Evolutionary conservation across 2,329 filamentous ascomycete species (phyloP), one percentile per base, ranked within the genome.

Genomic region (Rasamsonia emersonii): DNA sequence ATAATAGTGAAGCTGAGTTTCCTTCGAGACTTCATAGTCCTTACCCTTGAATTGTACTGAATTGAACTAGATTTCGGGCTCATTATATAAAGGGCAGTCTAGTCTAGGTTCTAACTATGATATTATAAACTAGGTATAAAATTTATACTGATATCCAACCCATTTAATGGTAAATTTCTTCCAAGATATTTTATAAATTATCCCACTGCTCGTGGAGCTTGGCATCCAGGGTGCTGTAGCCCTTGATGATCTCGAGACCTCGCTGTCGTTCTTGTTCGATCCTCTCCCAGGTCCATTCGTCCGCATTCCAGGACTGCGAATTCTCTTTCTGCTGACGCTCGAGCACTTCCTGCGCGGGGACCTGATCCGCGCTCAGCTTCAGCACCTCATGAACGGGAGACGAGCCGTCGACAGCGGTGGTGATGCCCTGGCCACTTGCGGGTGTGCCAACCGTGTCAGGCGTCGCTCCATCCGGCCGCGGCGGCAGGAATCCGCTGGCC

Each of bases 401-500:
- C n/a, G 58, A 51, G 3, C 47, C 49, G 3, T 46, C 44, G 10
- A 51, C 49, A 8, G 43, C 37, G 6, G 49, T 51, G 9, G 47
- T 48, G 21, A 59, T 49, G 3, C 52, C 57, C 18, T 60, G 55
- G 3, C 47, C 47, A 14, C 40, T 51, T 21, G 45, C 42, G 10
- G 58, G 49, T 2, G 57, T 55, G 11, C 43, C 53, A 15, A 47
- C 51, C 5, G 55, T 51, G 18, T 33, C 44, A 1, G 51, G 40
- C 9, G 44, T 25, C 6, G 18, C 31, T 4, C 78, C 79, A 8
- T 72, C 77, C 0, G 86, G 85, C 28, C 78, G 70, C 36, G 71
- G 63, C 0, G 91, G 91, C 30, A 96, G 63, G 53, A 95, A 65
- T 2, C 78, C 77, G 30, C 79, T 80, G 20, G 79, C 73, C 25